Conservation (phyloP, 805 yeast genomes). For the Teunomyces tritomae region DNA sequence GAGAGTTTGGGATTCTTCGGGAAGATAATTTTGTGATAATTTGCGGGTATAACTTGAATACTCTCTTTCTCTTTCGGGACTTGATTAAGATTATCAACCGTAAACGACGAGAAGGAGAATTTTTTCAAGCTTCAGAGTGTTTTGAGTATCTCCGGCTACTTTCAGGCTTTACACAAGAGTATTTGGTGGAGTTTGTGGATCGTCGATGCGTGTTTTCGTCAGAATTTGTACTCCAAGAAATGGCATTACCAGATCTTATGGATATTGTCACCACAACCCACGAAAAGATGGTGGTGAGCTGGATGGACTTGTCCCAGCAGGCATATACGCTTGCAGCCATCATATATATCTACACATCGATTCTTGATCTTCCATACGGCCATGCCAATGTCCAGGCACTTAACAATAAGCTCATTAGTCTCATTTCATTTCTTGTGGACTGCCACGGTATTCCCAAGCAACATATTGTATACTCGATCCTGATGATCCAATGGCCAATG, state of each 20-base stretch:
- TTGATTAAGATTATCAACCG: conserved; percentile 37
- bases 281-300: conserved; percentile 28
- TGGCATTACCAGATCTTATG: conserved; percentile 19
- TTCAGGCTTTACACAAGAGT: conserved; percentile 29
- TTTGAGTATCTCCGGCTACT: conserved; percentile 24
- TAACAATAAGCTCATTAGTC: conserved; percentile 25
- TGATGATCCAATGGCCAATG: conserved; percentile 58
- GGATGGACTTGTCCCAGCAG: conserved; percentile 59
- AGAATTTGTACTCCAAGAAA: conserved; percentile 24
- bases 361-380: conserved; percentile 27
- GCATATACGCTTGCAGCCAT: conserved; percentile 36
- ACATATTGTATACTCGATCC: conserved; percentile 29
- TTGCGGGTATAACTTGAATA: conserved; percentile 46
- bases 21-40: conserved; percentile 48
- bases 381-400: conserved; percentile 33
- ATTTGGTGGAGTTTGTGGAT: conserved; percentile 27
- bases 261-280: conserved; percentile 8
- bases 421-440: conserved; percentile 21
- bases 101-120: conserved; percentile 15
- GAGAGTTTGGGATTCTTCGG: conserved; percentile 40
- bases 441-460: conserved; percentile 15
- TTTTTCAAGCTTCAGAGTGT: conserved; percentile 16
- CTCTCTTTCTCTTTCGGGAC: conserved; percentile 35
- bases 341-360: conserved; percentile 34
- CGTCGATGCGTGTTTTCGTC: conserved; percentile 20